Evolutionary conservation across 768 basidiomycete genomes (phyloP), one percentile per base, ranked within the genome.

Genomic region (Rhodotorula diobovata): DNA sequence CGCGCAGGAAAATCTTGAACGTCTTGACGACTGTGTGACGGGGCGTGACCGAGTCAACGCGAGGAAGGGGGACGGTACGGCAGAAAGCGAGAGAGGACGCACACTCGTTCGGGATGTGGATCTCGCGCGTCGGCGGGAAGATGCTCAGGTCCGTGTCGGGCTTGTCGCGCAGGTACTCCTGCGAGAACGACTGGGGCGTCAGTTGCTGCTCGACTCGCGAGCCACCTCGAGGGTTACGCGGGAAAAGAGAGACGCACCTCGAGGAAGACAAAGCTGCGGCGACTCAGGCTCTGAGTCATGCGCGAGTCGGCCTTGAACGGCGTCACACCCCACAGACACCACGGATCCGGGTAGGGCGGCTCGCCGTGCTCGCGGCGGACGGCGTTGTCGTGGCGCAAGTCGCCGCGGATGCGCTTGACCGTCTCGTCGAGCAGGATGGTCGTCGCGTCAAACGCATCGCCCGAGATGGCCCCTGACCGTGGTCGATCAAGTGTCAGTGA

Each of bases 381-480:
- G 53, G 32, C 34, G 48, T 68, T 68, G 32, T 54, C 30, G 28
- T n/a, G 15, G 34, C 18, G 37, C 15, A 68, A 21, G 46, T 68
- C 67, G 14, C 12, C 21, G 1, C 61, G 51, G 45, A 56, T 20
- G 20, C 55, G 67, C 54, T 56, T 61, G 61, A 68, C 37, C 20
- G 61, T 55, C n/a, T 68, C 51, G 51, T 68, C 67, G 30, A 56
- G 14, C 11, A 68, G 61, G 39, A 61, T 46, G 15, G 67, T 68
- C 34, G 67, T 68, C 20, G 67, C 67, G 53, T 68, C 67, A 30
- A 68, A 68, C 25, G 67, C 60, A 30, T 68, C 67, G 39, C 66
- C 66, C 12, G 66, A 34, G 45, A 60, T 46, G 37, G 28, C 34
- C 18, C 7, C 41, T n/a, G 32, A 23, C 4, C 11, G 21, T 9